phyloP scores from a whole-genome alignment of 78 protist species.

The Isochrysis galbana region DNA sequence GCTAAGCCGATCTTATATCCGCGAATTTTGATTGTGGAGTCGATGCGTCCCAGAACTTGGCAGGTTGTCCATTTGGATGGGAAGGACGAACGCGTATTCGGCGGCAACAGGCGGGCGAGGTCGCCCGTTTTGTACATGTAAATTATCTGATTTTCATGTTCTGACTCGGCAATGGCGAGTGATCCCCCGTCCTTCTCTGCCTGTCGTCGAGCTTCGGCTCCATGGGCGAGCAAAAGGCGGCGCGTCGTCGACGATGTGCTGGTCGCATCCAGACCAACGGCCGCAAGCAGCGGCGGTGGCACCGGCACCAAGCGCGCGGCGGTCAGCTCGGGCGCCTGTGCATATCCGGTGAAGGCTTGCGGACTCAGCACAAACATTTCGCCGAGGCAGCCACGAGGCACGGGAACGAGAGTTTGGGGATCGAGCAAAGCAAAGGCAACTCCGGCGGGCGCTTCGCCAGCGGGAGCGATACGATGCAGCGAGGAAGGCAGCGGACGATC shows the following conservation, averaged over 20 bases:
- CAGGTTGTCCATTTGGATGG: too few species aligned
- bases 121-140: conserved; percentile 17
- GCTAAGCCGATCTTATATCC: conserved; percentile 26
- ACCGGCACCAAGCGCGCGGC: background rate
- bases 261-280: too few species aligned
- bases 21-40: conserved; percentile 36
- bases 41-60: conserved; percentile 14
- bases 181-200: too few species aligned
- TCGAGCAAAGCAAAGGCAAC: background rate
- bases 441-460: too few species aligned
- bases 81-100: too few species aligned
- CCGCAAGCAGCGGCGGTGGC: background rate
- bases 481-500: too few species aligned
- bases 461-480: too few species aligned
- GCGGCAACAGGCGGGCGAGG: background rate
- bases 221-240: too few species aligned
- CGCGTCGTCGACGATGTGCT: too few species aligned
- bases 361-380: conserved; percentile 20
- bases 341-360: background rate
- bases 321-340: conserved; percentile 29
- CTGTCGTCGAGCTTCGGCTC: too few species aligned
- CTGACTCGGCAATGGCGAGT: too few species aligned
- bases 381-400: conserved; percentile 3
- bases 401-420: background rate
- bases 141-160: too few species aligned